Evolutionary conservation across 116 monocot genomes (phyloP), one percentile per base, ranked within the genome.

Genomic region (Thalassia testudinum): DNA sequence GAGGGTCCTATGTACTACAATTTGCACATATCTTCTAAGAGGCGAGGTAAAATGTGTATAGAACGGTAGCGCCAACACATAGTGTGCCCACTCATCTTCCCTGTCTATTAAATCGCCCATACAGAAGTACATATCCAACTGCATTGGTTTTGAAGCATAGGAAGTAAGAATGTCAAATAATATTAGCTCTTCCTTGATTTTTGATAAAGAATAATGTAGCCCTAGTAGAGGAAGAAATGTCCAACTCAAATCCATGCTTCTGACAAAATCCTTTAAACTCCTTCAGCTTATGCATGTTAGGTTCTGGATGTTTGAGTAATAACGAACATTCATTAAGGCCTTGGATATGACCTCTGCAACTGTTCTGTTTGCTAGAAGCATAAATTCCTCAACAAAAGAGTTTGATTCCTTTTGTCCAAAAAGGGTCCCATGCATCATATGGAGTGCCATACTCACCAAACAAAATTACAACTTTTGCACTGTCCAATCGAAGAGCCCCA

Each of bases 21-120:
- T 82, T 65, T 95, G 89, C 60, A 89, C 76, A 60, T 95, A 95
- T 56, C 95, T 83, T 44, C 95, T 66, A 43, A 95, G 56, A 27
- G 95, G 89, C 5, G 89, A 88, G 14, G 89, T 89, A 50, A 95
- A 95, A 73, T 95, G 95, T 25, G 95, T 95, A 42, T 95, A 95
- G 1, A 67, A 69, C 10, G 88, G 85, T 57, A 81, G 54, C 22
- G 85, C 79, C 29, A 95, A 54, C 27, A 79, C 69, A 72, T 88
- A 95, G 67, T 95, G 95, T 50, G 71, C 76, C 89, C 95, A 95
- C 23, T 85, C 82, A 70, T 80, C 55, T 61, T 74, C 69, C 61
- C 50, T 72, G 25, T 66, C 72, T 66, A 19, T 62, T 21, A 82
- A 70, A 64, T 95, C 79, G 21, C 85, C 85, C 17, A 76, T 81